Base-by-base conservation (phyloP, 495 filamentous ascomycete genomes). In the Pyrenula massariospora region DNA sequence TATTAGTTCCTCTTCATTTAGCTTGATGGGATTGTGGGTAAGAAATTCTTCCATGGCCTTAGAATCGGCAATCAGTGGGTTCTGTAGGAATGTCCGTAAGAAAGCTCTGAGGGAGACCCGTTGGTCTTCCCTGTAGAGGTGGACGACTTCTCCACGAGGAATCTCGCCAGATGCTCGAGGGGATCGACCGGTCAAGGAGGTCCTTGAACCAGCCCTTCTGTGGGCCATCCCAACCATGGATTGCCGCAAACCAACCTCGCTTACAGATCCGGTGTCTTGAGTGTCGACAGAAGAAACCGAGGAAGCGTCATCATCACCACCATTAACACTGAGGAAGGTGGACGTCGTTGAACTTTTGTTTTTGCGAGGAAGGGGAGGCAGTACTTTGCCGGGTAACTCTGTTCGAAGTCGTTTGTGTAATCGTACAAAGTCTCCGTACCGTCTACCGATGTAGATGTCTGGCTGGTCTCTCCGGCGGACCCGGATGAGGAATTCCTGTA, bases 61-160 rank as follows among this genome's bases (percentile, higher is more conserved):
- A 0, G 89, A 91, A 21, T 84, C 76, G 22, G 94, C 87, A 50
- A 91, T 83, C 54, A 89, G 87, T 48, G 85, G 81, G 57, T 96
- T 93, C 42, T 91, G 84, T 22, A 98, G 70, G 2, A 96, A 74
- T 2, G 81, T 87, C 12, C 93, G 81, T 20, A 98, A 70, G 65
- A 93, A 97, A 2, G 94, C 92, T 48, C 93, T 83, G 11, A 97
- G 74, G 2, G 91, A 96, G 25, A 98, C 85, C 57, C 93, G 81
- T 68, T 98, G 93, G 58, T 85, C 88, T 70, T 98, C 93, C 19
- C 93, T 81, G 70, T 85, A 93, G 19, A 98, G 78, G 48, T 69
- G 31, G n/a, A 57, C 1, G 15, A 12, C 22, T 11, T n/a, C 15
- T 54, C 71, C 68, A 36, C 64, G 59, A 0, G 69, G 60, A 3